These are phyloP conservation scores for Trametes cinnabarina DNA, from an alignment of 768 basidiomycete species.

Conservation along the genomic window DNA sequence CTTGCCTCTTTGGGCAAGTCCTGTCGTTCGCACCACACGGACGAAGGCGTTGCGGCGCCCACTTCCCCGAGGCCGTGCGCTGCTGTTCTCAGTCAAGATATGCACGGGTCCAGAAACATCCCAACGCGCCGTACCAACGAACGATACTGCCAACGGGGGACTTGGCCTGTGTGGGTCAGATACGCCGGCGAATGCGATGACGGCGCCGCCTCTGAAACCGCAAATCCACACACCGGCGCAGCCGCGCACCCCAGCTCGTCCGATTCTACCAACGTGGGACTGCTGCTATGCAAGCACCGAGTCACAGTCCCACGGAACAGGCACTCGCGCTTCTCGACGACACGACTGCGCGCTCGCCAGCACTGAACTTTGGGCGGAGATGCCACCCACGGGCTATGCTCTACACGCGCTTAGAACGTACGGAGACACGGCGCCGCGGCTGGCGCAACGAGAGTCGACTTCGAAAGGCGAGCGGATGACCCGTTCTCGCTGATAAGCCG, in stretches of 20 bases:
- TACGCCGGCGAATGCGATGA: too few species aligned
- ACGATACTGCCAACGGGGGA: too few species aligned
- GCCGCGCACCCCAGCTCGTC: not conserved
- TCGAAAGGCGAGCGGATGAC: not conserved
- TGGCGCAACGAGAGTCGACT: not conserved
- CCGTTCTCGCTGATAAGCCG: not conserved
- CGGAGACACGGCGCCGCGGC: not conserved
- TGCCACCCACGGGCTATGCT: not conserved
- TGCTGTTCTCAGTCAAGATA: too few species aligned
- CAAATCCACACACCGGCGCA: not conserved
- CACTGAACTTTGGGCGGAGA: not conserved
- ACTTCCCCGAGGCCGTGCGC: too few species aligned
- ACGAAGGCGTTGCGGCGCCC: too few species aligned
- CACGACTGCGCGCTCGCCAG: slow-evolving; percentile 2
- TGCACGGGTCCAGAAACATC: too few species aligned
- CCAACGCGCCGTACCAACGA: too few species aligned
- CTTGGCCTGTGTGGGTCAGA: too few species aligned
- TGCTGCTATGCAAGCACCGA: not conserved
- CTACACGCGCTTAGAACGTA: not conserved
- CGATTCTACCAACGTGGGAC: slow-evolving; percentile 9
- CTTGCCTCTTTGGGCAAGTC: slow-evolving; percentile 13
- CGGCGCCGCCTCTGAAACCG: too few species aligned
- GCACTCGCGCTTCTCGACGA: not conserved
- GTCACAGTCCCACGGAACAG: not conserved
- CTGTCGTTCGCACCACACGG: slow-evolving; percentile 15